Base-by-base conservation (phyloP, 805 yeast genomes). In the Geotrichum ghanense region DNA sequence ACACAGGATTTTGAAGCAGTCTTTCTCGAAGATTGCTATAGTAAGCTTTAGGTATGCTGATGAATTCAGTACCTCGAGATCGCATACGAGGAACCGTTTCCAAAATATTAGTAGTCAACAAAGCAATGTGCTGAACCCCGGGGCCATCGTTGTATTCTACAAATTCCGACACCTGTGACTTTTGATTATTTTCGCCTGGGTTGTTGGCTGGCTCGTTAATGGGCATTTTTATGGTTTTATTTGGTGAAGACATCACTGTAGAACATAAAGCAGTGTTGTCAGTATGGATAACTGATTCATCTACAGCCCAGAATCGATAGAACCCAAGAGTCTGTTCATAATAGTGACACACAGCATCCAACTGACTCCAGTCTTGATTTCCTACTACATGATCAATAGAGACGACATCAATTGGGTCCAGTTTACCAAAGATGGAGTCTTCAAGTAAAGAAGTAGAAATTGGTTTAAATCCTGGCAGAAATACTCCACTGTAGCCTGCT, bases 171-270 rank as follows among this genome's bases (percentile, higher is more conserved):
- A 86, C 81, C 58, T 86, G 95, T 2, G 89, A 79, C 57, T 70
- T 76, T 39, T 67, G 60, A 12, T n/a, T 12, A 10, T 5, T n/a
- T n/a, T 19, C 12, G 7, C 12, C 37, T 5, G 37, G 17, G 1
- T 89, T 86, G 43, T 67, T 60, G 0, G 87, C 90, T 0, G 95
- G 95, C 61, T 86, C 94, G 62, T 85, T 86, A 44, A 86, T 74
- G 14, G 95, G 95, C 78, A 86, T 79, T 60, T 83, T 83, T 52
- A 84, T 73, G 35, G 56, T 61, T 14, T 81, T 84, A 53, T 79
- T 75, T 12, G 70, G 65, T 5, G 83, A 76, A 0, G 89, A 76
- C 88, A 86, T 81, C 12, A 86, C 95, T 21, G 78, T 74, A 10
- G 94, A 81, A 46, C 75, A 70, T 47, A 85, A 71, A 0, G 92